A percentile compares a stretch with the other conserved stretches of the same genome.
Evolutionary conservation across 495 filamentous ascomycete genomes (phyloP).

Genomic region (Sabuloglossum arenarium): DNA sequence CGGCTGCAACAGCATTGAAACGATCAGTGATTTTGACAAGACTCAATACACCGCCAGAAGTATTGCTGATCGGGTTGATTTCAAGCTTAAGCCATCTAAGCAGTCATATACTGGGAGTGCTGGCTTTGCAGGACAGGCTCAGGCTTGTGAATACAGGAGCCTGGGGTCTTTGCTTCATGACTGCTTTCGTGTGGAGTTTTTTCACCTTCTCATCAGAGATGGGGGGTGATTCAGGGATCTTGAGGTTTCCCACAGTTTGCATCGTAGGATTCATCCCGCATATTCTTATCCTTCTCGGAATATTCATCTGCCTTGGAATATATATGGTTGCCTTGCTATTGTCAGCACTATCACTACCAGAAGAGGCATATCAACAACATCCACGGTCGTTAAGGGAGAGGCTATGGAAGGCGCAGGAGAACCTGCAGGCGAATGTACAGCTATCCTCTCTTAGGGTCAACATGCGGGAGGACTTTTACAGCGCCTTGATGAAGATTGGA

Average conservation of each 20-base stretch:
- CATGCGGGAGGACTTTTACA: conserved; percentile 87
- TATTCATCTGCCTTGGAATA: conserved; percentile 47
- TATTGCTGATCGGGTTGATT: conserved; percentile 69
- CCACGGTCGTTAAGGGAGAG: conserved; percentile 28
- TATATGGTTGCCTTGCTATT: conserved; percentile 57
- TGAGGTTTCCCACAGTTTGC: conserved; percentile 82
- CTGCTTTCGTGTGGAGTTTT: conserved; percentile 50
- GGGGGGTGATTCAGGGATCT: conserved; percentile 24
- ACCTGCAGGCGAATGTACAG: conserved; percentile 80
- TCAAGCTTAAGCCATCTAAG: conserved; percentile 76
- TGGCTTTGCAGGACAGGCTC: conserved; percentile 54
- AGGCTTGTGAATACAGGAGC: conserved; percentile 68
- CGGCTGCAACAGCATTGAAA: not conserved
- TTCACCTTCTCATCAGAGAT: conserved; percentile 28
- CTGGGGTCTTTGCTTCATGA: conserved; percentile 81
- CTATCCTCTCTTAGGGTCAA: conserved; percentile 58
- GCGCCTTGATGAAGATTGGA: conserved; percentile 62
- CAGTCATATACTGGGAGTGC: conserved; percentile 60
- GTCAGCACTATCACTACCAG: conserved; percentile 47
- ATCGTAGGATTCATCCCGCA: conserved; percentile 92
- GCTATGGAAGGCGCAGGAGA: conserved; percentile 47
- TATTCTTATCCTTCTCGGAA: conserved; percentile 59
- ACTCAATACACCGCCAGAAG: conserved; percentile 72
- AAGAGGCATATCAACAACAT: conserved; percentile 16
- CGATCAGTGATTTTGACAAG: conserved; percentile 7